Percentiles rank a stretch among this genome's conserved stretches.
Conservation (phyloP, 768 basidiomycete genomes). For the Lepiota subincarnata region DNA sequence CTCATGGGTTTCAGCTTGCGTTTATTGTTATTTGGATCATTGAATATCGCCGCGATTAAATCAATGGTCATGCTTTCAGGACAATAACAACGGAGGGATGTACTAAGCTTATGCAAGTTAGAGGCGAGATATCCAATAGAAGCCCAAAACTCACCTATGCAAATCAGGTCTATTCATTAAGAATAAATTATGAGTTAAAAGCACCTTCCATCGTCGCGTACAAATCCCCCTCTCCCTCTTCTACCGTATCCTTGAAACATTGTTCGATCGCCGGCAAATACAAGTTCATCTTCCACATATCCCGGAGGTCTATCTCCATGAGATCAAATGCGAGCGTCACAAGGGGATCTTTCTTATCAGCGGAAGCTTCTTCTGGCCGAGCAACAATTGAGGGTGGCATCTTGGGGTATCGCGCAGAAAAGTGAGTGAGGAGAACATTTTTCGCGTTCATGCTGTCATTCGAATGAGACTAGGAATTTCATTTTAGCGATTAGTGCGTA, state of each 20-base stretch:
- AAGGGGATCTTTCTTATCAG: slow-evolving; percentile 28
- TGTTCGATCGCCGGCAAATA: slow-evolving; percentile 72
- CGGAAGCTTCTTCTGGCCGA: slow-evolving; percentile 11
- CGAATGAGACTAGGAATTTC: neutral
- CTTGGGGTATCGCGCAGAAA: slow-evolving; percentile 91
- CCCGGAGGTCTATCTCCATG: slow-evolving; percentile 62
- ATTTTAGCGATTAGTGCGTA: slow-evolving; percentile 27
- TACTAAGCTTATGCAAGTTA: too few species aligned
- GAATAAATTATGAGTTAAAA: neutral
- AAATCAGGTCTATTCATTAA: neutral
- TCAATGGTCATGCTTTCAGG: too few species aligned
- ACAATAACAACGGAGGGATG: too few species aligned
- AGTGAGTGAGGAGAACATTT: slow-evolving; percentile 89
- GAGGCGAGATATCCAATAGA: neutral
- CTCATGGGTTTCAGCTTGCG: too few species aligned
- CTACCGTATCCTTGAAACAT: slow-evolving; percentile 50
- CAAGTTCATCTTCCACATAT: slow-evolving; percentile 82
- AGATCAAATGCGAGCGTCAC: slow-evolving; percentile 84
- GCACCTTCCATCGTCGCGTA: slow-evolving; percentile 20
- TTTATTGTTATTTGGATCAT: too few species aligned
- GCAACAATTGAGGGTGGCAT: slow-evolving; percentile 54
- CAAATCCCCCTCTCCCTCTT: slow-evolving; percentile 43
- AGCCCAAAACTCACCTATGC: neutral
- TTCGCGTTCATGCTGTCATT: slow-evolving; percentile 72
- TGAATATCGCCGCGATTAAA: too few species aligned